These are phyloP conservation scores for Penicillium sp. DNA, from an alignment of 2,329 filamentous ascomycete species.

Conservation along the genomic window DNA sequence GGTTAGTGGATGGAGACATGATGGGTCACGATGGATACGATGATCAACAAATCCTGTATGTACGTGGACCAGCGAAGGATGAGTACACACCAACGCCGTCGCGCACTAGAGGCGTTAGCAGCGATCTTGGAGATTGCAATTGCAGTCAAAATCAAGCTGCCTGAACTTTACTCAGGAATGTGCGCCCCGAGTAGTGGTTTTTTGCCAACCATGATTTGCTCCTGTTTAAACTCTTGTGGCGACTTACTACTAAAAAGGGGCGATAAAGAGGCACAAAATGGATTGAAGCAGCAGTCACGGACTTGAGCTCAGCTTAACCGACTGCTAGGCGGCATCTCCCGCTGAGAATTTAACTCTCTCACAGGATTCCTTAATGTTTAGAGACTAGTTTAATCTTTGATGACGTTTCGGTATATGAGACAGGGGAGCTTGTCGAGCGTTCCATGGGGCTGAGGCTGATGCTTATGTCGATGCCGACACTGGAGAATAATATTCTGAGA, in stretches of 20 bases:
- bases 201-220: neutral
- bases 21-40: neutral
- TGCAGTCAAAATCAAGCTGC: neutral
- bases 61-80: slow-evolving; percentile 13
- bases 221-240: neutral
- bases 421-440: neutral
- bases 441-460: neutral
- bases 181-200: slow-evolving; percentile 12
- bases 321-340: neutral
- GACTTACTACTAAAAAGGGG: neutral
- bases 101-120: slow-evolving; percentile 23
- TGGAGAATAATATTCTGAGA: too few species aligned
- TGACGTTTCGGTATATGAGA: too few species aligned
- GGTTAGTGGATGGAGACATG: slow-evolving; percentile 7
- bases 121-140: slow-evolving; percentile 24
- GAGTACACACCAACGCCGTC: slow-evolving; percentile 11
- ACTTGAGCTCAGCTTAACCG: neutral
- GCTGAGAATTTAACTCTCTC: neutral
- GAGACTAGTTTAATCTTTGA: too few species aligned
- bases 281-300: neutral
- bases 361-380: neutral
- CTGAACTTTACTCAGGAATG: slow-evolving; percentile 16
- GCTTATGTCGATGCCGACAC: neutral
- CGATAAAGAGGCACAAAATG: neutral
- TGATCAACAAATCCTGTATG: slow-evolving; percentile 14